Percentiles rank a stretch among this genome's conserved stretches.
Conservation (phyloP, 257 asterid species). For the Jacaranda copaia region DNA sequence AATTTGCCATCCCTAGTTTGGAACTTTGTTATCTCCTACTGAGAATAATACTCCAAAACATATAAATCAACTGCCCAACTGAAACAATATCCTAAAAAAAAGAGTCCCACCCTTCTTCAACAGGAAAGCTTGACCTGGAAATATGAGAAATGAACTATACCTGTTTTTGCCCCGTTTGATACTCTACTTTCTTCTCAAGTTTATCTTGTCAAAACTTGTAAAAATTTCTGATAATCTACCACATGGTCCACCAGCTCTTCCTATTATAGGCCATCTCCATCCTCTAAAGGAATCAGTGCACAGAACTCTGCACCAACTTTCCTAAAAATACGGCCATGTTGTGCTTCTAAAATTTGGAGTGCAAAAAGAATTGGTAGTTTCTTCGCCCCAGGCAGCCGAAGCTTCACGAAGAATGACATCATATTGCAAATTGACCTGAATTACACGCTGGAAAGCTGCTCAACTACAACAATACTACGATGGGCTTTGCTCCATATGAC, state of each 20-base stretch:
- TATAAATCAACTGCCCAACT: too few relatives aligned
- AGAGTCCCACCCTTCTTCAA: neutral
- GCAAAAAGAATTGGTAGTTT: neutral
- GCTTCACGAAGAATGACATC: constrained; percentile 50
- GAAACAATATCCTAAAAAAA: neutral
- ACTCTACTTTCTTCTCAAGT: neutral
- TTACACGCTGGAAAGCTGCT: constrained; percentile 25
- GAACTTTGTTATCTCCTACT: neutral
- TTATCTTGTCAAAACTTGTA: neutral
- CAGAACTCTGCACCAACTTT: neutral
- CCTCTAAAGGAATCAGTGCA: neutral
- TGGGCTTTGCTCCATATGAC: constrained; percentile 40
- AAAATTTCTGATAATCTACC: neutral
- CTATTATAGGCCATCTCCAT: constrained; percentile 14
- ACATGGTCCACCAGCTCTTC: neutral
- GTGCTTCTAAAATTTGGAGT: neutral
- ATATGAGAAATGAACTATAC: neutral
- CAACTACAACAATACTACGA: constrained; percentile 30
- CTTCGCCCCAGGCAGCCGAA: constrained; percentile 16
- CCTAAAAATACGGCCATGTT: constrained; percentile 8
- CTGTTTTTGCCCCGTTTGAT: neutral
- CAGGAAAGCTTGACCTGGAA: neutral
- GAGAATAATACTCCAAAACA: neutral
- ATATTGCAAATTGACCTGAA: constrained; percentile 40
- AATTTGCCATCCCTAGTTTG: too few relatives aligned